Conservation (phyloP, 306 rosid species). For the Glycine tomentella region DNA sequence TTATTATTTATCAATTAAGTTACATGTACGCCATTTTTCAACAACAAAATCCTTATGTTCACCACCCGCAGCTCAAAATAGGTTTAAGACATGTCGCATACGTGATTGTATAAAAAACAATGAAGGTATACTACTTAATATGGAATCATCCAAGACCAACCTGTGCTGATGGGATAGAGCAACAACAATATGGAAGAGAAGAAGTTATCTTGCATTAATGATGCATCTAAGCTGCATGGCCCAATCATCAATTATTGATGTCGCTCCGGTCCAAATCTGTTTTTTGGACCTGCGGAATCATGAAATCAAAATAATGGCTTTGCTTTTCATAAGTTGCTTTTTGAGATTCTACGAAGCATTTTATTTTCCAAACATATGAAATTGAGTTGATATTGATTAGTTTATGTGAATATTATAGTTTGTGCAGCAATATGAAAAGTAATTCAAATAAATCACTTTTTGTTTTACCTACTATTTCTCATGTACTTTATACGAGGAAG, state of each 20-base stretch:
- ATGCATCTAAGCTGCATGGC: slow-evolving; percentile 7
- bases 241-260: slow-evolving; percentile 14
- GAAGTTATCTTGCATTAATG: background rate
- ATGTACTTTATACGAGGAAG: no score
- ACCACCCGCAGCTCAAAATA: background rate
- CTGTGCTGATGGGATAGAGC: background rate
- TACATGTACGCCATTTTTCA: no score
- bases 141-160: slow-evolving; percentile 11
- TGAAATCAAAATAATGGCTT: background rate
- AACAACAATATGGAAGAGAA: background rate
- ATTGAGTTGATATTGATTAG: background rate
- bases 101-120: background rate
- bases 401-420: background rate
- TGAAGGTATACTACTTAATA: background rate
- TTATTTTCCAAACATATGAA: background rate
- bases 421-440: background rate
- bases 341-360: background rate
- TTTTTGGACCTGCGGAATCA: background rate
- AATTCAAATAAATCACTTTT: background rate
- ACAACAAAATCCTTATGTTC: background rate
- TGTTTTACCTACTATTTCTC: no score
- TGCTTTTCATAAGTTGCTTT: background rate
- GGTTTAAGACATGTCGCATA: background rate
- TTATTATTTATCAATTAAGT: no score
- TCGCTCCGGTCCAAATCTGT: background rate